These are phyloP conservation scores for Penstemon eatonii DNA, from an alignment of 257 asterid species.

Conservation along the genomic window DNA sequence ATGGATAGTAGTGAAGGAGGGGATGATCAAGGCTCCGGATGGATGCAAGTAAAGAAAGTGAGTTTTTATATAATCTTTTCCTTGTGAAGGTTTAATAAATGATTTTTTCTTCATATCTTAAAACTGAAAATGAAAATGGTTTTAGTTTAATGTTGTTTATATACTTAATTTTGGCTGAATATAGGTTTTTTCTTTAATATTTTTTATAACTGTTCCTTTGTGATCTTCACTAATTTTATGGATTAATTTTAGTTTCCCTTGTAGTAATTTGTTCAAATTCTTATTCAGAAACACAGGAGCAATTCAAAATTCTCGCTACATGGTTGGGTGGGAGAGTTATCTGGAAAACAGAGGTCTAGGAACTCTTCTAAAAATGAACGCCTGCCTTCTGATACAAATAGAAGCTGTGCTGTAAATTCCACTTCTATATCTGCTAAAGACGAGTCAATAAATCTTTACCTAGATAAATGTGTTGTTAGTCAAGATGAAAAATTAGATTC, in stretches of 20 bases:
- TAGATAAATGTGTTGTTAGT: slow-evolving; percentile 52
- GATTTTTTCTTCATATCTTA: not conserved
- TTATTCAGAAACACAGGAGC: slow-evolving; percentile 82
- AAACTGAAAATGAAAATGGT: not conserved
- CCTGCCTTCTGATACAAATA: slow-evolving; percentile 39
- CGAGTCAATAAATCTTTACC: slow-evolving; percentile 35
- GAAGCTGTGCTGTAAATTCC: slow-evolving; percentile 32
- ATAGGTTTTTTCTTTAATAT: slow-evolving; percentile 3
- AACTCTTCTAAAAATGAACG: slow-evolving; percentile 34
- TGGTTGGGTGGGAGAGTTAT: slow-evolving; percentile 64
- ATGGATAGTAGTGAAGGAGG: slow-evolving; percentile 72
- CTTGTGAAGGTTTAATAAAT: slow-evolving; percentile 24
- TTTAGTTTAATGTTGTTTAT: slow-evolving; percentile 10
- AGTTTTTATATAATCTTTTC: slow-evolving; percentile 20
- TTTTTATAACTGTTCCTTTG: slow-evolving; percentile 1
- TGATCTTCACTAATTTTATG: slow-evolving; percentile 19
- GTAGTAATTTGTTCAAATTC: slow-evolving; percentile 27
- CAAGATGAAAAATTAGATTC: slow-evolving; percentile 41
- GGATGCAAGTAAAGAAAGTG: slow-evolving; percentile 99
- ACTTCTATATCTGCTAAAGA: slow-evolving; percentile 39
- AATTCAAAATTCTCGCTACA: slow-evolving; percentile 65
- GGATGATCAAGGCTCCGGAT: slow-evolving; percentile 92
- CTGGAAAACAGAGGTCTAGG: slow-evolving; percentile 49
- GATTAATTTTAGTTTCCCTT: slow-evolving; percentile 18
- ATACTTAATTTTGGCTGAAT: not conserved